A percentile compares a stretch with the other conserved stretches of the same genome.
phyloP scores from a whole-genome alignment of 1,284 basidiomycete species.

The Pseudozyma pruni region DNA sequence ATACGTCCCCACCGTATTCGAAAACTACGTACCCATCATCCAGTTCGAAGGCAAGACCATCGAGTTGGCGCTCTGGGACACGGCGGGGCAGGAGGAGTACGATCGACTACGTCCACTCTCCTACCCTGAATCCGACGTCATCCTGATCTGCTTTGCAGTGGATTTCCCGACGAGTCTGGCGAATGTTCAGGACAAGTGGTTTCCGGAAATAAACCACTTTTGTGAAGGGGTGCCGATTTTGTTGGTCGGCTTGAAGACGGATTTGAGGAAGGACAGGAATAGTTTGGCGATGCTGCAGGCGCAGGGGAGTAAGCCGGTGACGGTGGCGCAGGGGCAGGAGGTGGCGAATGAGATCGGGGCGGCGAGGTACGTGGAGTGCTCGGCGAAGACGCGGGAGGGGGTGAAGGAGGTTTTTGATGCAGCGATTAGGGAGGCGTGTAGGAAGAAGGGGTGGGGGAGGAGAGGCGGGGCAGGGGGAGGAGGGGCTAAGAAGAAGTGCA shows the following conservation, averaged over 20 bases:
- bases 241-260: slow-evolving; percentile 86
- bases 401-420: slow-evolving; percentile 93
- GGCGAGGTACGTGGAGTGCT: slow-evolving; percentile 89
- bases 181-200: slow-evolving; percentile 98
- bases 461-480: slow-evolving; percentile 38
- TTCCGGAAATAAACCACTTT: slow-evolving; percentile 96
- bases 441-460: slow-evolving; percentile 58
- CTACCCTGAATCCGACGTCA: slow-evolving; percentile 91
- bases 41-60: slow-evolving; percentile 91
- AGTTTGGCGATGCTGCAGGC: slow-evolving; percentile 91
- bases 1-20: slow-evolving; percentile 91
- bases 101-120: slow-evolving; percentile 73
- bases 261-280: slow-evolving; percentile 86
- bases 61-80: slow-evolving; percentile 94
- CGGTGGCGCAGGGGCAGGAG: slow-evolving; percentile 72
- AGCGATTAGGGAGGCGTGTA: slow-evolving; percentile 81
- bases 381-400: slow-evolving; percentile 86
- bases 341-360: slow-evolving; percentile 93
- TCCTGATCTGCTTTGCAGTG: slow-evolving; percentile 91
- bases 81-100: slow-evolving; percentile 85
- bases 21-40: slow-evolving; percentile 87
- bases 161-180: slow-evolving; percentile 91
- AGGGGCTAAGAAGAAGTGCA: slow-evolving; percentile 77
- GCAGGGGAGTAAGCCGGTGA: slow-evolving; percentile 87
- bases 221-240: slow-evolving; percentile 92